Evolutionary conservation across 306 rosid genomes (phyloP).

Genomic region (Begonia peltatifolia): DNA sequence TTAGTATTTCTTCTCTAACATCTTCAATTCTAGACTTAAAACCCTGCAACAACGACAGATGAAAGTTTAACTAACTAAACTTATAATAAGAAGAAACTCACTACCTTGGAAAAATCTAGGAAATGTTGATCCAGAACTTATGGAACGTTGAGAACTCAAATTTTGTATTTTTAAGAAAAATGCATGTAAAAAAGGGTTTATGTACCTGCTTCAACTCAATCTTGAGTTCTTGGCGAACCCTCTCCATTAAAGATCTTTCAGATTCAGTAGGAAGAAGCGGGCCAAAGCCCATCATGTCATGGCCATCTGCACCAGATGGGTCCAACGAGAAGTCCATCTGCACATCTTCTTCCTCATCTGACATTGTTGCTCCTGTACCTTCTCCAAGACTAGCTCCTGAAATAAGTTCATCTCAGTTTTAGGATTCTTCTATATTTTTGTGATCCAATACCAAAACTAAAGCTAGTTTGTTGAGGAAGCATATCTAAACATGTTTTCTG

Average conservation of each 20-base stretch:
- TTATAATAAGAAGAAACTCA: too few species aligned
- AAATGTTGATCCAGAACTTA: too few species aligned
- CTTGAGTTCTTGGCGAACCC: constrained; percentile 92
- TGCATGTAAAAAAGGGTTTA: too few species aligned
- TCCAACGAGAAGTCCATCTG: constrained; percentile 71
- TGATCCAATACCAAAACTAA: too few species aligned
- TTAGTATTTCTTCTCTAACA: constrained; percentile 88
- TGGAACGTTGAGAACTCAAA: too few species aligned
- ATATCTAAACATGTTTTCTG: too few species aligned
- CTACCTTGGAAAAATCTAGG: too few species aligned
- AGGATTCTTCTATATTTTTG: too few species aligned
- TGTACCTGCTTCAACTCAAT: constrained; percentile 92
- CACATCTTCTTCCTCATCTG: constrained; percentile 86
- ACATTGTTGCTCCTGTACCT: constrained; percentile 94
- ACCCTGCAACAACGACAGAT: constrained; percentile 38
- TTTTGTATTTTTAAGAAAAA: too few species aligned
- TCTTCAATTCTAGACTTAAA: constrained; percentile 97
- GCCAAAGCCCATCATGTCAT: constrained; percentile 96
- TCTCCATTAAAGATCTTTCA: constrained; percentile 88
- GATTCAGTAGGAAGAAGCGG: constrained; percentile 92
- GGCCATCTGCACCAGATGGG: constrained; percentile 48
- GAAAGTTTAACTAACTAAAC: too few species aligned
- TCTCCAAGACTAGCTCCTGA: constrained; percentile 84
- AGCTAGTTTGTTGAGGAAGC: too few species aligned
- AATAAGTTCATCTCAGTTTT: too few species aligned